These are phyloP conservation scores for Kwoniella bestiolae DNA, from an alignment of 768 basidiomycete genomes.

Conservation along the genomic window DNA sequence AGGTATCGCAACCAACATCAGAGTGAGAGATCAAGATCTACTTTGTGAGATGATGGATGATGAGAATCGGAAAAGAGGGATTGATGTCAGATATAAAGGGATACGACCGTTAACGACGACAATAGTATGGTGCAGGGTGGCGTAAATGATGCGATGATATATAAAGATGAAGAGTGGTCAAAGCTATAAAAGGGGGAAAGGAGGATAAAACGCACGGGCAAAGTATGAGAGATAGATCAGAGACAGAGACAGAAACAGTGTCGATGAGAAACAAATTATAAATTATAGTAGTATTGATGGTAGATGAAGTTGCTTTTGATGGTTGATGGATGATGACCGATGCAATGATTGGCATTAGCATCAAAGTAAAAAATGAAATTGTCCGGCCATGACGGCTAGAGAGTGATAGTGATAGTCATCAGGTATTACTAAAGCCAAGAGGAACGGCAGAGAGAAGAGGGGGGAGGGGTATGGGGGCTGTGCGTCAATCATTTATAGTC, in stretches of 20 bases:
- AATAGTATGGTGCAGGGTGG: too few species aligned
- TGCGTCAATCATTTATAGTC: slow-evolving; percentile 2
- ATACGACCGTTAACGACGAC: too few species aligned
- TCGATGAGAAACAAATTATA: background rate
- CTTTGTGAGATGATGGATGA: too few species aligned
- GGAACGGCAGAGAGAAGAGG: background rate
- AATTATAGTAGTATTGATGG: too few species aligned
- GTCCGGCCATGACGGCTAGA: background rate
- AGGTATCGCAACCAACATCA: too few species aligned
- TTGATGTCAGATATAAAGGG: too few species aligned
- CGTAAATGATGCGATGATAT: too few species aligned
- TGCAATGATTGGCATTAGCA: too few species aligned
- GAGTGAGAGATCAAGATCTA: background rate
- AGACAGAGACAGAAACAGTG: background rate
- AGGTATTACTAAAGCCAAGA: background rate
- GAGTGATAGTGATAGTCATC: background rate
- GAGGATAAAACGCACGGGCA: background rate
- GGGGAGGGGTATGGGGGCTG: slow-evolving; percentile 3
- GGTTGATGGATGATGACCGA: background rate
- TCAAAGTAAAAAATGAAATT: background rate
- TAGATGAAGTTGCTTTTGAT: background rate
- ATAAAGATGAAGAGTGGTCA: too few species aligned
- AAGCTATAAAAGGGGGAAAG: background rate
- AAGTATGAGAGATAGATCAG: background rate
- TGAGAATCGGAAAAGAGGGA: too few species aligned